Conservation (phyloP, 352 stramenopile genomes). For the Stramenopiles sp. region DNA sequence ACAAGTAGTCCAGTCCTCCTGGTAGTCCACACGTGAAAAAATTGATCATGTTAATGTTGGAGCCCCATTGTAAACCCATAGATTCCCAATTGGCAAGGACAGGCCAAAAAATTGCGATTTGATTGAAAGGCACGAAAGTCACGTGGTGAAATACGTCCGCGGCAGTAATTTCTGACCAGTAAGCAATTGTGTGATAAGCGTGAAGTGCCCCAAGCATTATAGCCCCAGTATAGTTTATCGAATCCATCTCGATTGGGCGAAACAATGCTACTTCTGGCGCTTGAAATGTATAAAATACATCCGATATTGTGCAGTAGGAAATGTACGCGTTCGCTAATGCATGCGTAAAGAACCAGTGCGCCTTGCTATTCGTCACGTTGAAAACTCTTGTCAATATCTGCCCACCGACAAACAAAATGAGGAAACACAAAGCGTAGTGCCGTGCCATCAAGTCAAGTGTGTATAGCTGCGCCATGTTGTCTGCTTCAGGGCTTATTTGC, state of each 20-base stretch:
- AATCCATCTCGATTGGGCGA: neutral
- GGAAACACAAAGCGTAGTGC: neutral
- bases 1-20: neutral
- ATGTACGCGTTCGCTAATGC: neutral
- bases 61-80: neutral
- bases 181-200: neutral
- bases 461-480: no score
- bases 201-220: slow-evolving; percentile 4
- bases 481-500: no score
- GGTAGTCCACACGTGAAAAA: neutral
- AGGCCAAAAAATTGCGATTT: neutral
- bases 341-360: neutral
- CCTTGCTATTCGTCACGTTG: neutral
- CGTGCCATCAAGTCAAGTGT: neutral
- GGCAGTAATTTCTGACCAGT: neutral
- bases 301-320: neutral
- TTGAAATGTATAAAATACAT: neutral
- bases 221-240: neutral
- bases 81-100: neutral
- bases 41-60: neutral
- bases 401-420: neutral
- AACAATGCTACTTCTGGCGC: neutral
- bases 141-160: neutral
- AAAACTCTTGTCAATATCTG: neutral
- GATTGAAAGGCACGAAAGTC: neutral